Evolutionary conservation across 164 flowering plant genomes (phyloP).

Genomic region (Magnolia changhungtana): DNA sequence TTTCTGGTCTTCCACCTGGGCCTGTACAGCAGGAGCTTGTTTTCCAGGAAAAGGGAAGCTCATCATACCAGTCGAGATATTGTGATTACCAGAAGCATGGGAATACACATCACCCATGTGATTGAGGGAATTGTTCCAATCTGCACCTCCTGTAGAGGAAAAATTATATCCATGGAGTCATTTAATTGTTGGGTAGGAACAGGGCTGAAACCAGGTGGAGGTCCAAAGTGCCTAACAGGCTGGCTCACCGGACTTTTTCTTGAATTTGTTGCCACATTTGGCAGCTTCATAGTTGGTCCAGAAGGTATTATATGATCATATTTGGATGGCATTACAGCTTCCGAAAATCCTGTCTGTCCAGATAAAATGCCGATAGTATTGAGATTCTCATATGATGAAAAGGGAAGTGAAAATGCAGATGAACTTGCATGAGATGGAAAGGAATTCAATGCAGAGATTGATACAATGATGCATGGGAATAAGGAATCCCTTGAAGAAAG

Average conservation of each 20-base stretch:
- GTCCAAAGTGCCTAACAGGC: slow-evolving; percentile 81
- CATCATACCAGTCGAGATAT: too few species aligned
- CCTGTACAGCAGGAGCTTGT: too few species aligned
- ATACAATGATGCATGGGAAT: background rate
- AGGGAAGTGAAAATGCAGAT: slow-evolving; percentile 29
- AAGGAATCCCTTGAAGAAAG: background rate
- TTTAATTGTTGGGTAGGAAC: slow-evolving; percentile 43
- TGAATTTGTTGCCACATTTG: slow-evolving; percentile 24
- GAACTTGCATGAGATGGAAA: background rate
- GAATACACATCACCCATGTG: too few species aligned
- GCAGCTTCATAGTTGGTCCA: slow-evolving; percentile 31
- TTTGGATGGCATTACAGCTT: slow-evolving; percentile 39
- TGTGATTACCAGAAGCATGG: too few species aligned
- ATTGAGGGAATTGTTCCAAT: slow-evolving; percentile 22
- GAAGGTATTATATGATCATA: slow-evolving; percentile 36
- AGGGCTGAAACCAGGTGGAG: slow-evolving; percentile 83
- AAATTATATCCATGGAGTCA: slow-evolving; percentile 58
- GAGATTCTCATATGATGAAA: slow-evolving; percentile 32
- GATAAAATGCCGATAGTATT: slow-evolving; percentile 19
- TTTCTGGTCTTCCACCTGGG: too few species aligned
- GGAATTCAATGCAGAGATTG: background rate
- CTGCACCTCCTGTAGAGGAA: slow-evolving; percentile 32
- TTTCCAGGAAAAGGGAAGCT: too few species aligned
- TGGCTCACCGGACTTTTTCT: slow-evolving; percentile 73
- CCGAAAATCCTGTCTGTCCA: slow-evolving; percentile 28